phyloP scores from a whole-genome alignment of 2,329 filamentous ascomycete species.

The Talaromyces sp. region DNA sequence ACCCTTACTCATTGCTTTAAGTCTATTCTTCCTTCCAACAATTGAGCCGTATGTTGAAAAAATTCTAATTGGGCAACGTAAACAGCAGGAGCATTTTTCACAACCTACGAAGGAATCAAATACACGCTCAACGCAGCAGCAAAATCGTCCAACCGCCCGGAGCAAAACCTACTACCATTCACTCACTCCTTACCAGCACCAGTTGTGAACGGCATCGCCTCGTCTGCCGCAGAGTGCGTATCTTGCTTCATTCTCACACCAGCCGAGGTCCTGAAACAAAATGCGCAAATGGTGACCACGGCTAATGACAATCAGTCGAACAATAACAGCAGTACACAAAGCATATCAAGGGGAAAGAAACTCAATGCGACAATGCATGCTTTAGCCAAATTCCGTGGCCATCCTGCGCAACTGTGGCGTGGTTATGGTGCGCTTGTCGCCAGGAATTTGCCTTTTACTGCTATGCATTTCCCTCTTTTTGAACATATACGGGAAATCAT shows the following conservation, averaged over 20 bases:
- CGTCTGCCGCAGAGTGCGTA: slow-evolving; percentile 71
- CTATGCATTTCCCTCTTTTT: slow-evolving; percentile 82
- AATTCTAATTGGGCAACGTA: not conserved
- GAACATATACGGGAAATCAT: slow-evolving; percentile 61
- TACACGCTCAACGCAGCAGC: slow-evolving; percentile 47
- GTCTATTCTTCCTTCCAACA: not conserved
- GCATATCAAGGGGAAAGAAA: slow-evolving; percentile 2
- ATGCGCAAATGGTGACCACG: slow-evolving; percentile 70
- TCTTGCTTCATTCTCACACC: slow-evolving; percentile 83
- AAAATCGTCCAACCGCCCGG: slow-evolving; percentile 12
- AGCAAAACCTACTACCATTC: slow-evolving; percentile 14
- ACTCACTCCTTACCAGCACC: slow-evolving; percentile 55
- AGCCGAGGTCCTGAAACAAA: slow-evolving; percentile 88
- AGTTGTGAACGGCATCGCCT: slow-evolving; percentile 66
- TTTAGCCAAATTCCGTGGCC: slow-evolving; percentile 50
- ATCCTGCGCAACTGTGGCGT: slow-evolving; percentile 52
- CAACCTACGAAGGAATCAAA: slow-evolving; percentile 78
- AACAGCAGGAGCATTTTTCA: slow-evolving; percentile 78
- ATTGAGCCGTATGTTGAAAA: not conserved
- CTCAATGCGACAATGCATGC: slow-evolving; percentile 50
- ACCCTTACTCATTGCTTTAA: not conserved
- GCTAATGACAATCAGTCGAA: slow-evolving; percentile 4
- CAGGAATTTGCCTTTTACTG: slow-evolving; percentile 80
- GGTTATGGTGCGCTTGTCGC: slow-evolving; percentile 79
- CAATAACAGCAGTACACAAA: not conserved